Evolutionary conservation across 208 protist genomes (phyloP).

Genomic region (Trichomonas vaginalis): DNA sequence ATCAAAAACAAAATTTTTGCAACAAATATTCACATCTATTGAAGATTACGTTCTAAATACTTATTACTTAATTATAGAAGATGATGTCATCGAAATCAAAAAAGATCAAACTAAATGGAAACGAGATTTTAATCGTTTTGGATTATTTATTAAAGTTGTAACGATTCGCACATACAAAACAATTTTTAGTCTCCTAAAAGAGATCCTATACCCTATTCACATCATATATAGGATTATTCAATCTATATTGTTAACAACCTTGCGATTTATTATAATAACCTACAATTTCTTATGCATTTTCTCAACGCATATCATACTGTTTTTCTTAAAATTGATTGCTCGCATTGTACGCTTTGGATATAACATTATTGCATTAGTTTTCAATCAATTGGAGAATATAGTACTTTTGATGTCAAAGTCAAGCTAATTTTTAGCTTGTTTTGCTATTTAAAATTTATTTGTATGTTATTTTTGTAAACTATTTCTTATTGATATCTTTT

Average conservation of each 20-base stretch:
- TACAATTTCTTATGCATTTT: neutral
- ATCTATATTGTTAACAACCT: neutral
- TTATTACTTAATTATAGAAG: neutral
- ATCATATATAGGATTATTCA: neutral
- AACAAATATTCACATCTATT: neutral
- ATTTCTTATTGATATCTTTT: too few species aligned
- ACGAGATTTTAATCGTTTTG: neutral
- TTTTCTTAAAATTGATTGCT: neutral
- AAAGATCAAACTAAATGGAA: neutral
- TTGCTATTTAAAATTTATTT: too few species aligned
- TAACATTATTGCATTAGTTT: neutral
- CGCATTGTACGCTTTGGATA: neutral
- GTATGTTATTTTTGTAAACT: too few species aligned
- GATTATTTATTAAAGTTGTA: neutral
- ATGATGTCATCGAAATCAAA: neutral
- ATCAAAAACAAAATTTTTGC: neutral
- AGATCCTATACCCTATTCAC: neutral
- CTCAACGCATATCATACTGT: neutral
- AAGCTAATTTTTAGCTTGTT: too few species aligned
- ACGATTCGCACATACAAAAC: neutral
- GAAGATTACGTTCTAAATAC: neutral
- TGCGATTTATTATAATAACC: neutral
- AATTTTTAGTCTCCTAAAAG: neutral
- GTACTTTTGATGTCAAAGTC: neutral
- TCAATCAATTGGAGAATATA: neutral